Base-by-base conservation (phyloP, 2,329 filamentous ascomycete species). In the Mariannaea elegans region DNA sequence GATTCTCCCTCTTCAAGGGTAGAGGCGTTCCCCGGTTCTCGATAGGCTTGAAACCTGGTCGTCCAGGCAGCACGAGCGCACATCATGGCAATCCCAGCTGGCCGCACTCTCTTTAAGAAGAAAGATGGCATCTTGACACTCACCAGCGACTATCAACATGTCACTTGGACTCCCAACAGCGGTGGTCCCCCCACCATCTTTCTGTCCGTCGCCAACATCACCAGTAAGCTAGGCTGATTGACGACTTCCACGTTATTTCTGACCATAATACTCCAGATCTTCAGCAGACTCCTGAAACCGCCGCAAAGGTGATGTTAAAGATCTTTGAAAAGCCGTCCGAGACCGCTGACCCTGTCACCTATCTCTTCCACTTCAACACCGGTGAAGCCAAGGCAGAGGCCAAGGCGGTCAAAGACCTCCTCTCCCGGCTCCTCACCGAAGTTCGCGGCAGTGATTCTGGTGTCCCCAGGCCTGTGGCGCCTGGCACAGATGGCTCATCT, bases 301-400 rank as follows among this genome's bases (percentile, higher is more conserved):
- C 87, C 32, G 82, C 93, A 16, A 97, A 97, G 82, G 93, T 97
- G 52, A 97, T 97, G 84, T 85, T 98, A 60, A 97, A 95, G 76
- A 90, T 99, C 55, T 92, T 97, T 68, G 90, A 90, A 63, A 90
- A 93, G 73, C 78, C 86, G 39, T 77, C 86, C 29, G 80, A 81
- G 45, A 81, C 81, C 23, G 75, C 81, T 24, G 86, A 90, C 48
- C 80, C 91, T 16, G 84, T 89, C 44, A 86, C 88, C 54, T 92
- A 96, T 73, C 87, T 94, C 47, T 97, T 99, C 76, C 90, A 91
- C 65, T 98, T 99, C 78, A 96, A 93, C 59, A 93, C 93, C 3
- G 77, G 84, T 19, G 86, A 91, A 66, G 92, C 94, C 44, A 88
- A 94, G 65, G 81, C 86, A 29, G 93, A 99, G 77, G 94, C 95